These are phyloP conservation scores for Rhodosporidiobolus odoratus DNA, from an alignment of 768 basidiomycete genomes.

Conservation along the genomic window DNA sequence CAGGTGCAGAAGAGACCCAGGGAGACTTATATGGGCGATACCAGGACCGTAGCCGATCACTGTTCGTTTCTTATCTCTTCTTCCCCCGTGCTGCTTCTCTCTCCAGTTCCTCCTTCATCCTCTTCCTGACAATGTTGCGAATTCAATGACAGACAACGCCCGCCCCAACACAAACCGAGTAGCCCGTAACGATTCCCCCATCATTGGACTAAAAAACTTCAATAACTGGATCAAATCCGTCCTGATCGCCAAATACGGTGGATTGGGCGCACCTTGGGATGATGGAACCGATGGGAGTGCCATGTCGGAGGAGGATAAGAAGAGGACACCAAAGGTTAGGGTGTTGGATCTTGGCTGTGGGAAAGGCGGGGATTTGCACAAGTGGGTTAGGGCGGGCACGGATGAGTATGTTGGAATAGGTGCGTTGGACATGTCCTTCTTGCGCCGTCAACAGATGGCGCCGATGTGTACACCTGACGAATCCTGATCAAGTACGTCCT, in stretches of 20 bases:
- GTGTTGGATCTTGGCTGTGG: conserved; percentile 97
- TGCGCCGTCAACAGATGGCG: background rate
- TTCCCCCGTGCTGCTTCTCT: background rate
- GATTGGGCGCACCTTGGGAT: no score
- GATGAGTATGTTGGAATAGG: conserved; percentile 75
- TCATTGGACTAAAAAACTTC: conserved; percentile 93
- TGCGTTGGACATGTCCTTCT: conserved; percentile 46
- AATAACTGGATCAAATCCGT: conserved; percentile 99
- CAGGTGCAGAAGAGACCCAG: background rate
- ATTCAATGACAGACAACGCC: conserved; percentile 63
- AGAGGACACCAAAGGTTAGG: conserved; percentile 40
- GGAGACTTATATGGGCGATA: conserved; percentile 2
- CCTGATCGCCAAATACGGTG: conserved; percentile 79
- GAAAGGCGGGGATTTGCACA: conserved; percentile 95
- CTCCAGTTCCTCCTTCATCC: no score
- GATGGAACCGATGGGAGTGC: no score
- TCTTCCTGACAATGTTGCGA: background rate
- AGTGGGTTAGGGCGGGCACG: conserved; percentile 85
- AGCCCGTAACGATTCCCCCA: conserved; percentile 80
- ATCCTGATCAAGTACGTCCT: background rate
- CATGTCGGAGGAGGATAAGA: conserved; percentile 49
- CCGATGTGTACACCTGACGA: background rate
- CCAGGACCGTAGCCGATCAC: conserved; percentile 30
- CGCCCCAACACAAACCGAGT: conserved; percentile 84
- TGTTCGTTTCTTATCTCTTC: conserved; percentile 19